Evolutionary conservation across 495 filamentous ascomycete genomes (phyloP).

Genomic region (Aspergillus heteromorphus): DNA sequence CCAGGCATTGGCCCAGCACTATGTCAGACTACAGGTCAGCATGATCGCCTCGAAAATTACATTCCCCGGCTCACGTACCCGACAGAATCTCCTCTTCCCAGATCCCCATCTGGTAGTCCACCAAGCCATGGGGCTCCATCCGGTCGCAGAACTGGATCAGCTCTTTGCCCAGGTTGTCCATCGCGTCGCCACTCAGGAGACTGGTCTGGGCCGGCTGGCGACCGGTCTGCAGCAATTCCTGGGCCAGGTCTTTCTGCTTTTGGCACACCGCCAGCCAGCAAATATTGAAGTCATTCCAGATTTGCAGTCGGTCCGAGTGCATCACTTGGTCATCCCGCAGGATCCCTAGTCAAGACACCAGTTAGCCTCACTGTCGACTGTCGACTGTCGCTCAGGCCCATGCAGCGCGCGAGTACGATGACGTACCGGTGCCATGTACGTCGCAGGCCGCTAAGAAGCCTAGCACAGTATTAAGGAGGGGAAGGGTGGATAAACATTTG

Average conservation of each 20-base stretch:
- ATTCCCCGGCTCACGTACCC: constrained; percentile 47
- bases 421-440: neutral
- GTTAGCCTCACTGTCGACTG: constrained; percentile 21
- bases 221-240: constrained; percentile 52
- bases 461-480: neutral
- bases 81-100: constrained; percentile 90
- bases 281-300: constrained; percentile 94
- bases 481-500: constrained; percentile 5
- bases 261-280: constrained; percentile 89
- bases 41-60: neutral
- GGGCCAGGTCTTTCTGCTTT: constrained; percentile 73
- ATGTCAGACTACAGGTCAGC: neutral
- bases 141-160: constrained; percentile 77
- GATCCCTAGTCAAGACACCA: constrained; percentile 46
- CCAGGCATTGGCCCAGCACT: constrained; percentile 65
- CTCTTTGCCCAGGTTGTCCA: constrained; percentile 77
- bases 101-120: constrained; percentile 96
- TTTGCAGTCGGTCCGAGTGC: constrained; percentile 63
- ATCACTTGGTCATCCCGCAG: constrained; percentile 69
- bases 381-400: neutral
- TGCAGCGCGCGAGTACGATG: neutral
- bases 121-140: constrained; percentile 81
- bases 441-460: neutral
- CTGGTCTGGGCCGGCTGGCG: constrained; percentile 56
- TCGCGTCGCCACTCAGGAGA: constrained; percentile 59